These are phyloP conservation scores for Metschnikowia corniflorae DNA, from an alignment of 805 yeast species.

Conservation along the genomic window DNA sequence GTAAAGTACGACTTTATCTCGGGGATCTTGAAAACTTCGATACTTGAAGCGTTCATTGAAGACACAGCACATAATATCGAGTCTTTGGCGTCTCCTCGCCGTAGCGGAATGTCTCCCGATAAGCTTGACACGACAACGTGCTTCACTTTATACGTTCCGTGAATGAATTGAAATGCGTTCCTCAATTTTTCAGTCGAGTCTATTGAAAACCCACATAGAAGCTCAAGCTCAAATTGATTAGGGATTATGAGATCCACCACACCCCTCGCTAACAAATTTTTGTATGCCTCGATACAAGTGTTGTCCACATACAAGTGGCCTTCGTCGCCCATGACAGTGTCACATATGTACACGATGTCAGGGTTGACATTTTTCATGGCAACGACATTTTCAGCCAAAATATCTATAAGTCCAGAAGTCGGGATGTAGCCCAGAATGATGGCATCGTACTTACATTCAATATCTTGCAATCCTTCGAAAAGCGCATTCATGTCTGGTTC, in stretches of 20 bases:
- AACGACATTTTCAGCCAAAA: slow-evolving; percentile 9
- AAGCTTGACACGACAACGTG: slow-evolving; percentile 18
- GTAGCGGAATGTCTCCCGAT: slow-evolving; percentile 11
- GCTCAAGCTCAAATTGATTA: slow-evolving; percentile 20
- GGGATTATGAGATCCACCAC: slow-evolving; percentile 18
- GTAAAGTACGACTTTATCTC: slow-evolving; percentile 79
- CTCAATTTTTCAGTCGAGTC: slow-evolving; percentile 9
- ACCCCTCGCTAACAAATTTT: slow-evolving; percentile 5
- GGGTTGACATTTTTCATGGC: slow-evolving; percentile 10
- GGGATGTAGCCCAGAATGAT: slow-evolving; percentile 20
- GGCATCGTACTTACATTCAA: slow-evolving; percentile 17
- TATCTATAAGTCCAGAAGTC: slow-evolving; percentile 13
- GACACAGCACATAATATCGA: slow-evolving; percentile 29
- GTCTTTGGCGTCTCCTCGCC: slow-evolving; percentile 7
- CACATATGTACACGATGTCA: slow-evolving; percentile 19
- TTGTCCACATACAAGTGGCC: slow-evolving; percentile 19
- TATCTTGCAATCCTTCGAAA: slow-evolving; percentile 14
- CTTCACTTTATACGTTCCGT: slow-evolving; percentile 8
- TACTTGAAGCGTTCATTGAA: slow-evolving; percentile 1
- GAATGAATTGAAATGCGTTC: slow-evolving; percentile 12
- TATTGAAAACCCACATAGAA: slow-evolving; percentile 13
- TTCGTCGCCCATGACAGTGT: slow-evolving; percentile 22
- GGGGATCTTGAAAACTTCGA: slow-evolving; percentile 46
- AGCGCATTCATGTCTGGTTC: slow-evolving; percentile 11
- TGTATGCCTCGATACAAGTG: slow-evolving; percentile 16